A percentile compares a stretch with the other conserved stretches of the same genome.
Conservation (phyloP, 768 basidiomycete species). For the Russula virescens region DNA sequence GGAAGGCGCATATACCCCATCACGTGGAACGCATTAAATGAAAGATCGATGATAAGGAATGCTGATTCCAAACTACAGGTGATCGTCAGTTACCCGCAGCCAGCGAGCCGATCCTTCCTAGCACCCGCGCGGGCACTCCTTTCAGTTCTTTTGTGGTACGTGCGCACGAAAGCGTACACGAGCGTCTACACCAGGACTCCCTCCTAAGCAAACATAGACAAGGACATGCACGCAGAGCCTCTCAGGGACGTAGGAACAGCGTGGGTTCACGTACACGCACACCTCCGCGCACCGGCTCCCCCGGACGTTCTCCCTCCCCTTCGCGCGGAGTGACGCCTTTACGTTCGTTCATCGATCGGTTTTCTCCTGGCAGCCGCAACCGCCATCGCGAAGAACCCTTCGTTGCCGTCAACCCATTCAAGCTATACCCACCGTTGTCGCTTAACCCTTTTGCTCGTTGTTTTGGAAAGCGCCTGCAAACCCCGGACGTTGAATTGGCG, state of each 20-base stretch:
- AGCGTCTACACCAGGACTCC: neutral
- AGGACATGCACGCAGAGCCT: conserved; percentile 22
- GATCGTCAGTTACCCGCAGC: conserved; percentile 10
- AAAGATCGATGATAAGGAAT: neutral
- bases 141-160: conserved; percentile 14
- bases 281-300: conserved; percentile 35
- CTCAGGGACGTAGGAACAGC: conserved; percentile 24
- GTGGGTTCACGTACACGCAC: conserved; percentile 31
- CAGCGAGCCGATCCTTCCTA: conserved; percentile 21
- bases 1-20: conserved; percentile 2
- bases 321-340: conserved; percentile 51
- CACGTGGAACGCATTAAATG: neutral
- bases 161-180: conserved; percentile 8
- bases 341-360: conserved; percentile 46
- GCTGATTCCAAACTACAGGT: neutral
- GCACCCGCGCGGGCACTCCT: neutral
- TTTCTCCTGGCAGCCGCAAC: conserved; percentile 43
- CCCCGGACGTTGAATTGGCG: neutral
- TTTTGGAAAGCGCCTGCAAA: conserved; percentile 2
- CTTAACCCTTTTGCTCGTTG: conserved; percentile 13
- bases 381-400: conserved; percentile 40
- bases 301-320: conserved; percentile 32
- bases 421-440: conserved; percentile 22
- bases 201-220: conserved; percentile 7
- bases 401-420: conserved; percentile 35